Conservation (phyloP, 108 stramenopile species). For the Craspedostauros australis region DNA sequence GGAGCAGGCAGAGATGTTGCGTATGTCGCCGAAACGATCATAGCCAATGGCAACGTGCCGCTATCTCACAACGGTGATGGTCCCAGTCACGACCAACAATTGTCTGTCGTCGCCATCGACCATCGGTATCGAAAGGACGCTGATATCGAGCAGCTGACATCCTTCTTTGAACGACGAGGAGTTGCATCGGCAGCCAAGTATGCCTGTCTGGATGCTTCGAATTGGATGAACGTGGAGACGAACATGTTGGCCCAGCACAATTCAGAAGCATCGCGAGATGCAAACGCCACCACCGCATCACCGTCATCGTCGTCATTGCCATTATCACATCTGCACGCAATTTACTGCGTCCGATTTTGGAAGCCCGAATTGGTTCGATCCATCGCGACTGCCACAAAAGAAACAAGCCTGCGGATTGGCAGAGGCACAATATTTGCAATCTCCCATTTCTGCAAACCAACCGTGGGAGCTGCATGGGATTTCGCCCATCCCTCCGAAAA, state of each 20-base stretch:
- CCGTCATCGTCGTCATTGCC: no score
- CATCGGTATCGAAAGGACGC: constrained; percentile 61
- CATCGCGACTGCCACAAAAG: constrained; percentile 15
- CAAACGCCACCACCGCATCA: no score
- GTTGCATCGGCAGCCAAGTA: constrained; percentile 37
- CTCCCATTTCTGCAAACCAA: constrained; percentile 73
- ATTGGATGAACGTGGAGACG: constrained; percentile 19
- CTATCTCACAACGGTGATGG: no score
- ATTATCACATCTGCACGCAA: no score
- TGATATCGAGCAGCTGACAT: constrained; percentile 37
- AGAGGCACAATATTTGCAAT: constrained; percentile 60
- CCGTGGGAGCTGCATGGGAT: constrained; percentile 48
- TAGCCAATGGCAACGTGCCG: no score
- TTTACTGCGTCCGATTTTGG: constrained; percentile 69
- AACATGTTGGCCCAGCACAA: constrained; percentile 6
- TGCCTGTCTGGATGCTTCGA: constrained; percentile 41
- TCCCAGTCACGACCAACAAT: constrained; percentile 1
- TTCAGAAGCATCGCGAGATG: no score
- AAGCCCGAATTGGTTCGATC: constrained; percentile 44
- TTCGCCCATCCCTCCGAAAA: constrained; percentile 76
- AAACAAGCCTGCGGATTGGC: not conserved
- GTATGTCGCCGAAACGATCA: constrained; percentile 71
- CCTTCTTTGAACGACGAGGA: constrained; percentile 54
- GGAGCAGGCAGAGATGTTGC: constrained; percentile 76
- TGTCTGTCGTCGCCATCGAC: constrained; percentile 60